Evolutionary conservation across 139 green algal genomes (phyloP).

Genomic region (Gonium pectorale): DNA sequence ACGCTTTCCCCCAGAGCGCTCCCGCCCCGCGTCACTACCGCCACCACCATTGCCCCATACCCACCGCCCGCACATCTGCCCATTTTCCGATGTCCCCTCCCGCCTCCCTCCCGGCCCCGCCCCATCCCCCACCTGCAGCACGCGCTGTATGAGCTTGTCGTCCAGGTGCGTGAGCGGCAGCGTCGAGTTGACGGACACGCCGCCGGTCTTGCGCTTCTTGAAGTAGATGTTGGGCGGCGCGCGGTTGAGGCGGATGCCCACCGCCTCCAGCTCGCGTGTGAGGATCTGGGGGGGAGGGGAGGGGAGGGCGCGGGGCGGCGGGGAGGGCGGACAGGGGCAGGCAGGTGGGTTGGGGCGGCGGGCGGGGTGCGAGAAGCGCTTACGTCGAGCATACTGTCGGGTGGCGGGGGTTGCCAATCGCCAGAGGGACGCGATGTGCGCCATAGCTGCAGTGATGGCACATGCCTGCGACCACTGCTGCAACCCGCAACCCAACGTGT

Average conservation of each 20-base stretch:
- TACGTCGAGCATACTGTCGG: too few relatives aligned
- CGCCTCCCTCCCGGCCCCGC: not conserved
- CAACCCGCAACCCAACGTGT: too few relatives aligned
- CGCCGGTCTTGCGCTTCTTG: constrained; percentile 96
- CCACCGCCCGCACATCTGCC: too few relatives aligned
- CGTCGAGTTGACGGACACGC: constrained; percentile 90
- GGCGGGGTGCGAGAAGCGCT: not conserved
- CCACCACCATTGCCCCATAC: not conserved
- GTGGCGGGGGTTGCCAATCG: too few relatives aligned
- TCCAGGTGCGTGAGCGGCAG: constrained; percentile 91
- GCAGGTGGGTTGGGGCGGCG: not conserved
- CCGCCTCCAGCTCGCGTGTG: constrained; percentile 93
- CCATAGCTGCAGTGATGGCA: too few relatives aligned
- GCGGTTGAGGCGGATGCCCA: constrained; percentile 96
- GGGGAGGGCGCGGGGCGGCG: not conserved
- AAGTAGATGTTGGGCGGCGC: constrained; percentile 92
- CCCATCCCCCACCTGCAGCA: constrained; percentile 78
- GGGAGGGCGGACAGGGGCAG: not conserved
- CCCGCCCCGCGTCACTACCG: too few relatives aligned
- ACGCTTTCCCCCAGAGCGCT: too few relatives aligned
- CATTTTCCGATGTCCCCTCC: not conserved
- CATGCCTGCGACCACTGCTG: too few relatives aligned
- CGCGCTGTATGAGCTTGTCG: constrained; percentile 91
- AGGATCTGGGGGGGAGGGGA: constrained; percentile 77
- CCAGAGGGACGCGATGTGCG: too few relatives aligned